Conservation (phyloP, 768 basidiomycete species). For the Pleurotus citrinopileatus region DNA sequence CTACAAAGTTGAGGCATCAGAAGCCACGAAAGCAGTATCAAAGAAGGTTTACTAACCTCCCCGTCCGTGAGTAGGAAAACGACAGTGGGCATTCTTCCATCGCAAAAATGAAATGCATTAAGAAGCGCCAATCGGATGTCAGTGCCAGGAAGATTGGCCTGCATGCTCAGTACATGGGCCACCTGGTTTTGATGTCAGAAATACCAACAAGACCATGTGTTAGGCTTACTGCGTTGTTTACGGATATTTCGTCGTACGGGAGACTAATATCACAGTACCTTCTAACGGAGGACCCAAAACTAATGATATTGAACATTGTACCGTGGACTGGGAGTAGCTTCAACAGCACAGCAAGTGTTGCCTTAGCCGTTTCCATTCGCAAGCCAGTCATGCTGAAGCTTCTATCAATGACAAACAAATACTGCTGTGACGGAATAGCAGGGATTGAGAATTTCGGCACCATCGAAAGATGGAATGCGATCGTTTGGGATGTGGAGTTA, state of each 20-base stretch:
- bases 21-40: slow-evolving; percentile 4
- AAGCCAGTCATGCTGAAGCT: slow-evolving; percentile 49
- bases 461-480: slow-evolving; percentile 51
- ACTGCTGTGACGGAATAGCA: slow-evolving; percentile 45
- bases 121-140: slow-evolving; percentile 42
- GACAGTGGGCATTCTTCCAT: slow-evolving; percentile 34
- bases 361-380: slow-evolving; percentile 45
- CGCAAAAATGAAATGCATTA: slow-evolving; percentile 32
- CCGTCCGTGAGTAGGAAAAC: slow-evolving; percentile 63
- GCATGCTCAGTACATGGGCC: slow-evolving; percentile 34
- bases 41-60: slow-evolving; percentile 27
- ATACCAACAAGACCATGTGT: no score
- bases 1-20: slow-evolving; percentile 12
- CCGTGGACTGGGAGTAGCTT: slow-evolving; percentile 40
- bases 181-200: slow-evolving; percentile 25
- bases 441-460: slow-evolving; percentile 49
- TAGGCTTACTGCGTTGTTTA: slow-evolving; percentile 38
- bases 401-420: slow-evolving; percentile 58
- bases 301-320: slow-evolving; percentile 54
- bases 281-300: slow-evolving; percentile 46
- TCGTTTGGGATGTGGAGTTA: slow-evolving; percentile 22
- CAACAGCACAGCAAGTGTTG: slow-evolving; percentile 44
- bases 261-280: no score
- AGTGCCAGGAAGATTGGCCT: slow-evolving; percentile 48
- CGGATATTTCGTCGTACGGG: no score